Base-by-base conservation (phyloP, 108 stramenopile genomes). In the Cyclotella cryptica region DNA sequence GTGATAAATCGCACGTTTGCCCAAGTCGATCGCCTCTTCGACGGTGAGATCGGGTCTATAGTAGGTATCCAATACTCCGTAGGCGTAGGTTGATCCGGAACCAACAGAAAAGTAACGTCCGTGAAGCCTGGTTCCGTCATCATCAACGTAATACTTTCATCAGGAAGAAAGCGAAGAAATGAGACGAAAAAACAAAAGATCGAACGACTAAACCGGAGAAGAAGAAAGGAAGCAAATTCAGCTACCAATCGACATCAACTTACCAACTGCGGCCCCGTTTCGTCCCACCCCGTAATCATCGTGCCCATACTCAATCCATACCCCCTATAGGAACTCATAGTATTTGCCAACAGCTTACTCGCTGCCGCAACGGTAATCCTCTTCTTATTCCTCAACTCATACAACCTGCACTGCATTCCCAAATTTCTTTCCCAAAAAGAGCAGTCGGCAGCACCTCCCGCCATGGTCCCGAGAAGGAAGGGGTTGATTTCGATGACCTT, bases 401-500 rank as follows among this genome's bases (percentile, higher is more conserved):
- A 98, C 85, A 99, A 61, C 22, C 99, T 97, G 80, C 99, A 99
- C 80, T 99, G 96, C 88, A 87, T 93, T 24, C 96, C 96, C 54
- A 99, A 81, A 84, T 98, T 98, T 17, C 99, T 92, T 77, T 99
- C 98, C 99, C 99, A 99, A 77, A 98, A 99, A 75, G 91, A 89
- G 85, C 99, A 99, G 84, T 99, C 99, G 52, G 99, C 99, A 43
- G 99, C 99, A 42, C 96, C 94, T 41, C 96, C 98, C 29, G 98
- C 99, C 99, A 99, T 99, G 64, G 99, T 99, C 35, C 99, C 99
- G 10, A 99, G 88, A 39, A 99, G 88, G 71, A 97, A 99, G 18
- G 98, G 97, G 75, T 98, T 99, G 90, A 99, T 98, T 83, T 98
- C 98, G 77, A 99, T 98, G 17, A 99, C 92, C 84, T 99, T 99